Percentiles rank a stretch among this genome's conserved stretches.
phyloP scores from a whole-genome alignment of 345 rosid species.

The Brassica cretica region DNA sequence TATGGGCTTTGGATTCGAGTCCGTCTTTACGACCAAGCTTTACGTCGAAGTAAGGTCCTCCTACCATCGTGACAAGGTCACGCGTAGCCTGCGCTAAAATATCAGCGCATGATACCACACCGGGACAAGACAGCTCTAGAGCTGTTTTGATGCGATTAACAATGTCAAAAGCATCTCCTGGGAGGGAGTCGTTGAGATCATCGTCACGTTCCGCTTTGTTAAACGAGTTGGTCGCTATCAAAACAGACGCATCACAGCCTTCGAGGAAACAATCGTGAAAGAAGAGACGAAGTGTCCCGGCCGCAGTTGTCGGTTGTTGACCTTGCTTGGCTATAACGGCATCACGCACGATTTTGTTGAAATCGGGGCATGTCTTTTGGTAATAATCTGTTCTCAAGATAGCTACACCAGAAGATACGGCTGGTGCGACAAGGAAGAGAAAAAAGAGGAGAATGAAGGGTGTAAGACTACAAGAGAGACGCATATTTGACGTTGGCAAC shows the following conservation, averaged over 20 bases:
- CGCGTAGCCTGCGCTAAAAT: conserved; percentile 54
- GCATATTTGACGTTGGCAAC: conserved; percentile 19
- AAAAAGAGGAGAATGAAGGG: conserved; percentile 15
- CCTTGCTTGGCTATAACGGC: conserved; percentile 39
- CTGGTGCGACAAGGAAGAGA: conserved; percentile 9
- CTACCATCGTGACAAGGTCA: conserved; percentile 59
- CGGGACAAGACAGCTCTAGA: conserved; percentile 58
- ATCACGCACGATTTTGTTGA: conserved; percentile 47
- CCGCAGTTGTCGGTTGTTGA: conserved; percentile 55
- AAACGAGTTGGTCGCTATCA: conserved; percentile 49
- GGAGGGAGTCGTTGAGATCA: conserved; percentile 49
- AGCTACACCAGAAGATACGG: conserved; percentile 26
- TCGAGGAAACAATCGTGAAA: conserved; percentile 65
- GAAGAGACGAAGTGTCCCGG: conserved; percentile 54
- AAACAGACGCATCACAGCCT: conserved; percentile 64
- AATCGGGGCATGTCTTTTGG: conserved; percentile 55
- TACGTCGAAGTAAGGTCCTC: conserved; percentile 55
- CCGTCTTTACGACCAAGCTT: conserved; percentile 61
- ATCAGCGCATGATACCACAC: conserved; percentile 59
- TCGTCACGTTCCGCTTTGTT: conserved; percentile 59
- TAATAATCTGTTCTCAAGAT: conserved; percentile 47
- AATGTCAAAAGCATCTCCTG: conserved; percentile 62
- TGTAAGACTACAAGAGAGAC: conserved; percentile 6
- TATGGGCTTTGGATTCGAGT: conserved; percentile 43
- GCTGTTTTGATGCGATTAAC: conserved; percentile 48